Conservation (phyloP, 257 asterid genomes). For the Echites panduratus region DNA sequence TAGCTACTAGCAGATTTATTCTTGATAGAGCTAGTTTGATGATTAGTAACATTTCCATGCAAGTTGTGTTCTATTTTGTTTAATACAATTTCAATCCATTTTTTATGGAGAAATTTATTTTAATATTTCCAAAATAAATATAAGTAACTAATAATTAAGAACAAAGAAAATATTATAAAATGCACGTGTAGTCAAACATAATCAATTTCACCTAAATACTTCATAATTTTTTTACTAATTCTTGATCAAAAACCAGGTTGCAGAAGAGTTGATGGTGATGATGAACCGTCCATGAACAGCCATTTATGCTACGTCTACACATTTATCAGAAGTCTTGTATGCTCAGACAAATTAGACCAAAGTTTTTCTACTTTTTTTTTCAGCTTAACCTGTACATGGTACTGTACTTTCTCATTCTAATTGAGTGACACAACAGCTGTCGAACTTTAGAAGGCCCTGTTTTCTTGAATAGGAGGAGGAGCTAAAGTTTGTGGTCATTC, state of each 20-base stretch:
- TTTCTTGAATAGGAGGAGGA: background rate
- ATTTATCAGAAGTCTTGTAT: background rate
- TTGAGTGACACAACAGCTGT: background rate
- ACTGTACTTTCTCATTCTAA: background rate
- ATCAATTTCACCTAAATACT: too few species aligned
- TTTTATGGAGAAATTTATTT: too few species aligned
- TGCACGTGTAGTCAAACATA: too few species aligned
- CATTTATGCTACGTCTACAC: constrained; percentile 6
- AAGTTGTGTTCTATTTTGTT: too few species aligned
- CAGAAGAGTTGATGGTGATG: constrained; percentile 37
- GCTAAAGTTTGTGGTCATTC: background rate
- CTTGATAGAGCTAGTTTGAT: too few species aligned
- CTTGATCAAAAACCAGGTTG: constrained; percentile 22
- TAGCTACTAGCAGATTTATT: too few species aligned
- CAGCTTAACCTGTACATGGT: background rate
- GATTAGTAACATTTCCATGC: too few species aligned
- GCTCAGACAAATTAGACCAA: background rate
- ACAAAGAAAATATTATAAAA: too few species aligned
- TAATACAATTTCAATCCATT: too few species aligned
- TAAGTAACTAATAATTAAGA: too few species aligned
- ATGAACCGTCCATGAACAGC: constrained; percentile 27
- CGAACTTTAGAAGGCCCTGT: background rate
- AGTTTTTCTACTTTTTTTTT: background rate
- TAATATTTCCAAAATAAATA: too few species aligned
- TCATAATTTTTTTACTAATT: background rate